Evolutionary conservation across 257 asterid genomes (phyloP), one percentile per base, ranked within the genome.

Genomic region (Leonotis leonurus): DNA sequence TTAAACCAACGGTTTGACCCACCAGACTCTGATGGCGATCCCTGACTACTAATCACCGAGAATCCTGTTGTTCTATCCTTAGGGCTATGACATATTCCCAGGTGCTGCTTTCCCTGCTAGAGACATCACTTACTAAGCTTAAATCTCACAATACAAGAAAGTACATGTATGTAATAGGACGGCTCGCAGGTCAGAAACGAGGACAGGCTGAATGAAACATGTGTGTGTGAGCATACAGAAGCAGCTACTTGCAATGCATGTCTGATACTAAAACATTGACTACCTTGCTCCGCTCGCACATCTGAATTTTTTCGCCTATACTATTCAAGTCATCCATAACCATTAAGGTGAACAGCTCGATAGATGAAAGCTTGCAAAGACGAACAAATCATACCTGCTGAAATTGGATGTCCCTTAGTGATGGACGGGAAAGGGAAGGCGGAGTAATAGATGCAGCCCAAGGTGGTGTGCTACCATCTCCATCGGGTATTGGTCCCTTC

Each of bases 371-470:
- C 33, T 27, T 6, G 33, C 6, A 27, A 27, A 27, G 48, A 14
- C 16, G 5, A 16, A 8, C 3, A 55, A 43, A 30, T 6, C 73
- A 58, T 55, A 93, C 99, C 99, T 93, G 97, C 73, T 87, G 96
- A 79, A 73, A 54, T 62, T 89, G 99, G 76, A 93, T 93, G 67
- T 89, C 95, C 84, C 95, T 85, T 24, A 93, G 94, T 50, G 96
- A 93, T 1, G 95, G 95, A 63, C 93, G 94, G 40, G 89, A 79
- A 71, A 73, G 72, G 51, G 94, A 78, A 45, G 96, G 95, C 21
- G 97, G 94, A 24, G 96, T 87, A 41, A 85, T 82, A 11, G 99
- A 87, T 30, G 92, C 81, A 55, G 84, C 86, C 99, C 99, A 92
- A 63, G 95, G 94, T 72, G 97, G 96, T 3, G 99, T 89, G 78